Evolutionary conservation across 2,329 filamentous ascomycete genomes (phyloP), one percentile per base, ranked within the genome.

Genomic region (Corniculantispora saksenae): DNA sequence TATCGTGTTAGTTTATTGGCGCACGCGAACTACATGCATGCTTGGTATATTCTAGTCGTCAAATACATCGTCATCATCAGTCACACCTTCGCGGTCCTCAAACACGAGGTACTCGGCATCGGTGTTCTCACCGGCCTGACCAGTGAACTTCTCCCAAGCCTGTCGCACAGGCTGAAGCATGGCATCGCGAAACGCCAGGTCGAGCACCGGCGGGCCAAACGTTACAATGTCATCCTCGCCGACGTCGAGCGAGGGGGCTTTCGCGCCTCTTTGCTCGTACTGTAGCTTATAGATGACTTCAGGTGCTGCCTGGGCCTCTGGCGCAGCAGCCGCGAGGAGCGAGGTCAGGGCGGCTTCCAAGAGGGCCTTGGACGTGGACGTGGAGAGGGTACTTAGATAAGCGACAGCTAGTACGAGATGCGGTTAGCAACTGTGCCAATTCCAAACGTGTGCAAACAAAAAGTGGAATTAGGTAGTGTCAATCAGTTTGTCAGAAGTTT

Each of bases 401-500:
- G 79, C 59, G 38, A 73, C 68, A 67, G 74, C 76, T 79, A 53
- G 63, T 58, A 63, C 21, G n/a, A 57, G 55, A 59, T 61, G 47
- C n/a, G 47, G 70, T 80, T 72, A 80, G 78, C 69, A 66, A 53
- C 79, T 51, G 32, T 67, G 45, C 64, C 54, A 40, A 55, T 23
- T 62, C 35, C 60, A 64, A 27, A 55, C 62, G 32, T 58, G 56
- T 57, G 47, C 64, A 32, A 60, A 69, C 57, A 55, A 47, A 68
- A 57, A 15, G 62, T 67, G 38, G 64, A 69, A 69, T 73, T 35
- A 40, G 43, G 32, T 53, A 64, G 69, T 74, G 79, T 81, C 82
- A 80, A 87, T 96, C 93, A 97, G 93, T 82, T 89, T 92, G 89
- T 94, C 89, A 94, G 91, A 93, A 88, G 86, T 83, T 83, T 84